Percentiles rank a stretch among this genome's conserved stretches.
phyloP scores from a whole-genome alignment of 2,329 filamentous ascomycete genomes.

The Metarhizium anisopliae region DNA sequence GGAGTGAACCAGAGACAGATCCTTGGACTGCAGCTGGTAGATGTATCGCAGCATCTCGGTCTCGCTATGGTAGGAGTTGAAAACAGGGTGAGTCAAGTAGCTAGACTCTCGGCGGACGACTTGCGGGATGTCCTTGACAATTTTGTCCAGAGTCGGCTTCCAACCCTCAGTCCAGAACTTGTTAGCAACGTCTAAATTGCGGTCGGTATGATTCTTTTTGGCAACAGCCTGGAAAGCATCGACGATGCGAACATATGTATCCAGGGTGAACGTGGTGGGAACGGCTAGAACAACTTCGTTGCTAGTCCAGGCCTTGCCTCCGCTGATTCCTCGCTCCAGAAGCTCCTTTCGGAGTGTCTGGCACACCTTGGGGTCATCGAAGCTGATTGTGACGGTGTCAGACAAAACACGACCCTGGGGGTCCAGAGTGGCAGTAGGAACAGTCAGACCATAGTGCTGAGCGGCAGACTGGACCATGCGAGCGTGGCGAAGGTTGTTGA shows the following conservation, averaged over 20 bases:
- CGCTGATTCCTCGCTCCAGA: slow-evolving; percentile 55
- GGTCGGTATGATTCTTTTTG: slow-evolving; percentile 15
- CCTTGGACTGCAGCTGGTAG: slow-evolving; percentile 85
- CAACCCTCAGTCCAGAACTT: slow-evolving; percentile 31
- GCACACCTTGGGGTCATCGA: slow-evolving; percentile 13
- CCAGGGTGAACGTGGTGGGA: slow-evolving; percentile 15
- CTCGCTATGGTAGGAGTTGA: slow-evolving; percentile 92
- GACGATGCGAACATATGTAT: slow-evolving; percentile 12
- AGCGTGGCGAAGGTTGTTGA: slow-evolving; percentile 64
- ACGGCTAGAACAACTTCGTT: slow-evolving; percentile 18
- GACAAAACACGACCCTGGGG: slow-evolving; percentile 55
- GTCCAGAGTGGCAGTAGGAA: slow-evolving; percentile 47
- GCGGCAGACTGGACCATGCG: slow-evolving; percentile 59
- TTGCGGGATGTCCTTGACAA: slow-evolving; percentile 38
- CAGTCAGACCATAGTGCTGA: slow-evolving; percentile 52
- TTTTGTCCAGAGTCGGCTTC: slow-evolving; percentile 24
- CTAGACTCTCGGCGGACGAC: slow-evolving; percentile 59
- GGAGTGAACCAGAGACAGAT: slow-evolving; percentile 86
- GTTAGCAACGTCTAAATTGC: slow-evolving; percentile 20
- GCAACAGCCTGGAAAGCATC: slow-evolving; percentile 18
- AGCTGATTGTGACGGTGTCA: slow-evolving; percentile 68
- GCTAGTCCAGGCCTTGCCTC: slow-evolving; percentile 51
- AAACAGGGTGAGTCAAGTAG: slow-evolving; percentile 84
- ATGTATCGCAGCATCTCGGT: slow-evolving; percentile 93
- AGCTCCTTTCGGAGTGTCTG: slow-evolving; percentile 25